Conservation (phyloP, 371 early-diverging fungal genomes). For the Mortierella sp. region DNA sequence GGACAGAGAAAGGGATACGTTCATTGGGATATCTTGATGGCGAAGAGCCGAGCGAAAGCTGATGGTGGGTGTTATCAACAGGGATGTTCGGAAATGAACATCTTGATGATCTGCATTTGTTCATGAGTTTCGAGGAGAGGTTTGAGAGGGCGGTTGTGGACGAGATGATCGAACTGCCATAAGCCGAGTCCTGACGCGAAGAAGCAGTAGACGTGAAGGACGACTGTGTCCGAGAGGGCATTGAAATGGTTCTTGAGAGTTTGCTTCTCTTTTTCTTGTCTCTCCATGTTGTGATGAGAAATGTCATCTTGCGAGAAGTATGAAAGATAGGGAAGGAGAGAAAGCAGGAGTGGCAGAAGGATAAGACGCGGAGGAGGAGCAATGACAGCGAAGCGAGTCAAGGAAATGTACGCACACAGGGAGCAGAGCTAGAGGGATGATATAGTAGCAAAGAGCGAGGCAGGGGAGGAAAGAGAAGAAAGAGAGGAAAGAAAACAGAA, state of each 20-base stretch:
- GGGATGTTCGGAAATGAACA: not conserved
- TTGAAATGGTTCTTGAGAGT: not conserved
- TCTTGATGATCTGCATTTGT: not conserved
- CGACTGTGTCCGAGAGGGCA: not conserved
- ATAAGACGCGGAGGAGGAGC: not conserved
- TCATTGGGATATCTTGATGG: not conserved
- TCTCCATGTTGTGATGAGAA: not conserved
- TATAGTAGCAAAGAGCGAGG: not conserved
- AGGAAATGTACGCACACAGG: not conserved
- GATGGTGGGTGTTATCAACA: not conserved
- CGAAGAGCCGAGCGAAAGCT: not conserved
- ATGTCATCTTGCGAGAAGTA: not conserved
- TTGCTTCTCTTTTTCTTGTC: not conserved
- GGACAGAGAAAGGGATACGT: not conserved
- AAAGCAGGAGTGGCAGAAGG: not conserved
- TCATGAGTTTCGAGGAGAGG: not conserved
- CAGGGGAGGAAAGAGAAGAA: not conserved
- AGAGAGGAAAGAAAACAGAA: not conserved
- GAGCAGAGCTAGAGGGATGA: not conserved
- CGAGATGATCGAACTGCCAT: conserved; percentile 1
- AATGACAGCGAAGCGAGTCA: not conserved
- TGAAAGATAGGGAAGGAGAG: not conserved
- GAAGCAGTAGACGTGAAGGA: not conserved
- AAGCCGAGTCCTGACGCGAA: conserved; percentile 4
- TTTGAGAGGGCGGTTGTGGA: not conserved